Evolutionary conservation across 2,329 filamentous ascomycete genomes (phyloP).

Genomic region (Penicillium digitatum): DNA sequence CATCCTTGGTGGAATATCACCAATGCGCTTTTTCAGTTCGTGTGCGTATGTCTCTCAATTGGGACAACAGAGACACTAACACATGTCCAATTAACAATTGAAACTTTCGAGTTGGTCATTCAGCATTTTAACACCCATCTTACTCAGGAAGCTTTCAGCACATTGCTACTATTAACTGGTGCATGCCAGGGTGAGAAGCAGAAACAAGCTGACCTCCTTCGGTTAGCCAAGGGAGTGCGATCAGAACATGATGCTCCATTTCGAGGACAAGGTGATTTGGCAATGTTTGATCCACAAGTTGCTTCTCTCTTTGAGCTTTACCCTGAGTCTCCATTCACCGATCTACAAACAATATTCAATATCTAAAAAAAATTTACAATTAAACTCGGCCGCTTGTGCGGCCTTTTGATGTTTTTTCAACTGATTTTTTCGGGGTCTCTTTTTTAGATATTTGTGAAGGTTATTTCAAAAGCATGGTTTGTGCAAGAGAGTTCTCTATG

Average conservation of each 20-base stretch:
- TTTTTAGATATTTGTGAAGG: too few relatives aligned
- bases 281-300: not conserved
- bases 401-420: too few relatives aligned
- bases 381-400: too few relatives aligned
- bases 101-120: constrained; percentile 38
- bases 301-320: not conserved
- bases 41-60: constrained; percentile 42
- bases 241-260: not conserved
- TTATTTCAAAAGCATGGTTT: too few relatives aligned
- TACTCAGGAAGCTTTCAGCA: not conserved
- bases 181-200: not conserved
- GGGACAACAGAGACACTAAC: constrained; percentile 38
- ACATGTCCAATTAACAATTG: constrained; percentile 36
- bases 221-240: not conserved
- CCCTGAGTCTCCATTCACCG: not conserved
- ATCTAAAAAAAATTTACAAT: not conserved
- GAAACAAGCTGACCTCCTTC: not conserved
- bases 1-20: constrained; percentile 46
- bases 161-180: not conserved
- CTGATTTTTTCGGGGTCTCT: too few relatives aligned
- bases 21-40: constrained; percentile 42
- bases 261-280: not conserved
- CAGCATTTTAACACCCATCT: constrained; percentile 28
- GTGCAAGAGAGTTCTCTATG: too few relatives aligned
- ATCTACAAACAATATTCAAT: not conserved